These are phyloP conservation scores for Tulasnella sp. DNA, from an alignment of 768 basidiomycete species.

Conservation along the genomic window DNA sequence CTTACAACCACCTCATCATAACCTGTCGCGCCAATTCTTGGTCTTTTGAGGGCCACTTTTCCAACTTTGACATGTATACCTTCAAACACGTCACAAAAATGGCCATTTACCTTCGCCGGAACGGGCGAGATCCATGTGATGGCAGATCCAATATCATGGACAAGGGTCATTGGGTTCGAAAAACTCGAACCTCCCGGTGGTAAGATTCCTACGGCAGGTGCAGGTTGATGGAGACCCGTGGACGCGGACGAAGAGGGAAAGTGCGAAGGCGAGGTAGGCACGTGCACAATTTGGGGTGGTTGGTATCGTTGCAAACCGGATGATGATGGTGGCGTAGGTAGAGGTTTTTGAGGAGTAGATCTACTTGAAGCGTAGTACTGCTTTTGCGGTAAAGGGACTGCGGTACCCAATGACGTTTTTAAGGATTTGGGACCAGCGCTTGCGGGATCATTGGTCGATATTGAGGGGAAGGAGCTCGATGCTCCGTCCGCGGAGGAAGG, in stretches of 20 bases:
- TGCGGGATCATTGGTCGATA: conserved; percentile 1
- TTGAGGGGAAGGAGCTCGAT: conserved; percentile 7
- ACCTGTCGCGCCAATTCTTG: not conserved
- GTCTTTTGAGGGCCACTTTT: not conserved
- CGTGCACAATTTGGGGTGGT: too few relatives aligned
- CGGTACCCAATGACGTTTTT: not conserved
- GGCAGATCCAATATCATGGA: not conserved
- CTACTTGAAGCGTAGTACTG: conserved; percentile 13
- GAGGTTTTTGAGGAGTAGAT: conserved; percentile 23
- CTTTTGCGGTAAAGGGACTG: not conserved
- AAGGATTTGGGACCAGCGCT: not conserved
- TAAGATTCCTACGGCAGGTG: not conserved
- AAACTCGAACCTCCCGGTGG: not conserved
- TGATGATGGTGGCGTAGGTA: conserved; percentile 9
- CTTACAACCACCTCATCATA: not conserved
- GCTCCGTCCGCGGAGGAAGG: conserved; percentile 9
- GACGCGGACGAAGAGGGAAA: conserved; percentile 24
- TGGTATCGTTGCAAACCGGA: conserved; percentile 29
- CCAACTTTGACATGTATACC: not conserved
- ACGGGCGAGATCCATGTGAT: not conserved
- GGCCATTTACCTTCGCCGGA: not conserved
- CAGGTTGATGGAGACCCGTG: conserved; percentile 11
- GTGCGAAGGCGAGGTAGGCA: not conserved
- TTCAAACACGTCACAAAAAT: not conserved
- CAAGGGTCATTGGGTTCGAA: not conserved